Conservation (phyloP, 2,329 filamentous ascomycete species). For the Stemphylium lycopersici region DNA sequence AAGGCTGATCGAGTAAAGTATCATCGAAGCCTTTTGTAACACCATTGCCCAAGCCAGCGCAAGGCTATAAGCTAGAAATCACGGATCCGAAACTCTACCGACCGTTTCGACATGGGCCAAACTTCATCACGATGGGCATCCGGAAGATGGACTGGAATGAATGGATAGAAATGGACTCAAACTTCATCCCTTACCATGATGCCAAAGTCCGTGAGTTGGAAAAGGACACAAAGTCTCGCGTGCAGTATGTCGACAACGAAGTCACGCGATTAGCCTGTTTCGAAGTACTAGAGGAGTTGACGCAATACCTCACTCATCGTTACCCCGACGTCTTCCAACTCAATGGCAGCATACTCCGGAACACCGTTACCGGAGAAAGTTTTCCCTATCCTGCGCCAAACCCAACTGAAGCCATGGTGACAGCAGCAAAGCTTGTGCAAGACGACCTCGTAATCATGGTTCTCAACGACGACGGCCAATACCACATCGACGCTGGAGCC, state of each 20-base stretch:
- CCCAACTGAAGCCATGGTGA: constrained; percentile 3
- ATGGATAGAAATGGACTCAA: constrained; percentile 8
- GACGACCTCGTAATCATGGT: constrained; percentile 3
- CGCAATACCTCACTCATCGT: constrained; percentile 4
- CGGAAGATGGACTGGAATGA: constrained; percentile 4
- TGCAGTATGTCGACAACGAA: background rate
- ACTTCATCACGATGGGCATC: background rate
- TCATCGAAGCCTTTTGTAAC: background rate
- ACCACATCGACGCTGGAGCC: constrained; percentile 3
- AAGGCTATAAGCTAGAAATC: background rate
- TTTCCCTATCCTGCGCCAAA: background rate
- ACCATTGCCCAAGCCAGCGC: background rate
- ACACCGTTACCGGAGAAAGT: background rate
- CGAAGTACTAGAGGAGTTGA: constrained; percentile 3
- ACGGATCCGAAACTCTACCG: background rate
- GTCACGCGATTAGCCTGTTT: background rate
- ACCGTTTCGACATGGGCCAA: background rate
- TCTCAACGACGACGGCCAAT: constrained; percentile 2
- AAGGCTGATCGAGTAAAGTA: background rate
- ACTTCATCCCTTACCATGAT: constrained; percentile 1
- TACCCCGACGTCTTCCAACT: constrained; percentile 2
- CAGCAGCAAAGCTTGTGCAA: constrained; percentile 1
- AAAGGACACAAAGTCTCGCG: background rate
- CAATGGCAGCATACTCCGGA: background rate
- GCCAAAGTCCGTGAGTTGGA: background rate